Evolutionary conservation across 352 stramenopile species (phyloP).

Genomic region (Globisporangium barbulae): DNA sequence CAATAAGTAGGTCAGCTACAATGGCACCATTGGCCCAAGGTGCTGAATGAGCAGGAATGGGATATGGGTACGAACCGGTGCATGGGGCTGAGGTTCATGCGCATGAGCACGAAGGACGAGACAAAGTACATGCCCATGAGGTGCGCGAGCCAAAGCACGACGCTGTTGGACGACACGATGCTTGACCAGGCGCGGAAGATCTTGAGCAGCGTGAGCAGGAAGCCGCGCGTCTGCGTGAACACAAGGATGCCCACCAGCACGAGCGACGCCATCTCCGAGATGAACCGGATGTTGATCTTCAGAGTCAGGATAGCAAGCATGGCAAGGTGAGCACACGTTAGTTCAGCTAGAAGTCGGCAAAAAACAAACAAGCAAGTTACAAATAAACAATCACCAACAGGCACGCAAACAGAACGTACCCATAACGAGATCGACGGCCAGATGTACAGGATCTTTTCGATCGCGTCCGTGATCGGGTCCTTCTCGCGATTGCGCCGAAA

Average conservation of each 20-base stretch:
- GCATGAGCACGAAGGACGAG: constrained; percentile 86
- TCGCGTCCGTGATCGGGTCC: constrained; percentile 74
- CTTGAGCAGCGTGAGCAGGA: constrained; percentile 73
- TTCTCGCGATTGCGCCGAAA: constrained; percentile 80
- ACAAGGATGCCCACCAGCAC: constrained; percentile 78
- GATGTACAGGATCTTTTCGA: constrained; percentile 82
- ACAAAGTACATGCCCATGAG: constrained; percentile 90
- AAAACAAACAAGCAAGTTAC: not conserved
- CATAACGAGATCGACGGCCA: constrained; percentile 72
- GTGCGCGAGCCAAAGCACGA: constrained; percentile 78
- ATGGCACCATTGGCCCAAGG: not conserved
- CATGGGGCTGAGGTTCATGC: constrained; percentile 76
- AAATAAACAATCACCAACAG: not conserved
- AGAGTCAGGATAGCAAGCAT: not conserved
- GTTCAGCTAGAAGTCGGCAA: not conserved
- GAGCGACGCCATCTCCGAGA: constrained; percentile 76
- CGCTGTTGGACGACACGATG: constrained; percentile 80
- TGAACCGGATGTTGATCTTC: constrained; percentile 74
- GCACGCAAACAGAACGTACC: constrained; percentile 20
- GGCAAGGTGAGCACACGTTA: not conserved
- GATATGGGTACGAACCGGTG: constrained; percentile 39
- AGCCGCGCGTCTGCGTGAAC: constrained; percentile 79
- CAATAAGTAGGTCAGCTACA: not conserved
- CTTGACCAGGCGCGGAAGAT: constrained; percentile 80
- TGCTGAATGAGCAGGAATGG: not conserved